Evolutionary conservation across 495 filamentous ascomycete genomes (phyloP), one percentile per base, ranked within the genome.

Genomic region (Elaphomyces granulatus): DNA sequence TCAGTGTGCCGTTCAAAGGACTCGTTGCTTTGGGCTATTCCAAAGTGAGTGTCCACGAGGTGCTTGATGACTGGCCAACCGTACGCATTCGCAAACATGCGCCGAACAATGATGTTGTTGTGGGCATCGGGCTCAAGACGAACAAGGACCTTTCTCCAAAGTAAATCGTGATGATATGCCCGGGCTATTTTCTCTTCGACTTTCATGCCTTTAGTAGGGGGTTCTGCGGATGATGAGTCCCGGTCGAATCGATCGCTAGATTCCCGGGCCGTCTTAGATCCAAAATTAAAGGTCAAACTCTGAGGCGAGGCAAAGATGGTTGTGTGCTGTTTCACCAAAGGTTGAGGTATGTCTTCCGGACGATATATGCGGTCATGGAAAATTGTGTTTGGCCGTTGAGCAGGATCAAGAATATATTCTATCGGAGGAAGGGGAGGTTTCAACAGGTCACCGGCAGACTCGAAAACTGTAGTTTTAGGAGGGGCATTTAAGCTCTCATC

Each of bases 121-220:
- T 98, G 90, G 2, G 90, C 90, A 66, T 98, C 90, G 1, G 90
- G 90, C 54, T 98, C 90, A 7, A 98, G 69, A 32, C 87, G 76
- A 15, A 96, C 90, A 8, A 98, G 74, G 2, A 96, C 90, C 54
- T 98, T 98, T 8, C 90, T 80, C 90, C 90, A 98, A 3, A 81
- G 80, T 15, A 98, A 61, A 45, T 80, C 81, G 4, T 75, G 71
- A 54, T 98, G 90, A 56, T 96, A 98, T 31, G 87, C 90, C 34
- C 90, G 72, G 1, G 90, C 88, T 40, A 98, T 98, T 54, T 95
- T 96, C 53, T 98, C 90, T 55, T 98, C 90, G 4, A 95, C 83
- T 45, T 78, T 81, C 71, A 98, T 83, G 32, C 72, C 66, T 48
- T 32, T 15, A 31, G 14, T 21, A 36, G 6, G 50, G 20, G 31